Conservation (phyloP, 1,284 basidiomycete genomes). For the Amylostereum chailletii region DNA sequence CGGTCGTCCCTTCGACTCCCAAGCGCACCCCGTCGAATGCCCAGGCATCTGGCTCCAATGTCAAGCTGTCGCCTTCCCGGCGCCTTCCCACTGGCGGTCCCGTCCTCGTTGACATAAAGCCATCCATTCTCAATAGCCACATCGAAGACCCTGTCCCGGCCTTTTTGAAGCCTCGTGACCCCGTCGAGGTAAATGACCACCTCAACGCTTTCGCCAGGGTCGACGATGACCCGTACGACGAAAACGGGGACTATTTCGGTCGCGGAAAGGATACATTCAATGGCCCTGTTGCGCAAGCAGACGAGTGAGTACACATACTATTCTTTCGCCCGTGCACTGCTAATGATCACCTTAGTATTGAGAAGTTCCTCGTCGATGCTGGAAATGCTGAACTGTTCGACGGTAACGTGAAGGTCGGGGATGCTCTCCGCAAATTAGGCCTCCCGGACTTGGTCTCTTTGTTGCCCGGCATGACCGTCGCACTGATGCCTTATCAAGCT, state of each 20-base stretch:
- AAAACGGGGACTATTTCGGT: constrained; percentile 35
- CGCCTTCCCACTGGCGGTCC: not conserved
- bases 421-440: constrained; percentile 35
- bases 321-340: not conserved
- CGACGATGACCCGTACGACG: constrained; percentile 22
- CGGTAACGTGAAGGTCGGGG: constrained; percentile 42
- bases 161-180: not conserved
- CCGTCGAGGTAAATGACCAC: not conserved
- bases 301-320: constrained; percentile 32
- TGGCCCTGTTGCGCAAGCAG: constrained; percentile 35
- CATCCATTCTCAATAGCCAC: not conserved
- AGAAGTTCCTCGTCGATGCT: constrained; percentile 43
- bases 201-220: constrained; percentile 9
- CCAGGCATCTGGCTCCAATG: constrained; percentile 13
- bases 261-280: constrained; percentile 34
- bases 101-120: not conserved
- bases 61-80: constrained; percentile 3
- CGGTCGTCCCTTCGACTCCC: not conserved
- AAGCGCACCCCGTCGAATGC: not conserved
- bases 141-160: not conserved
- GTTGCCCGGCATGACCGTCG: constrained; percentile 44
- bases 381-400: constrained; percentile 50
- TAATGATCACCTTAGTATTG: constrained; percentile 28
- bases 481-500: constrained; percentile 56
- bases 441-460: constrained; percentile 31